Conservation (phyloP, 805 yeast species). For the Hanseniaspora thailandica region DNA sequence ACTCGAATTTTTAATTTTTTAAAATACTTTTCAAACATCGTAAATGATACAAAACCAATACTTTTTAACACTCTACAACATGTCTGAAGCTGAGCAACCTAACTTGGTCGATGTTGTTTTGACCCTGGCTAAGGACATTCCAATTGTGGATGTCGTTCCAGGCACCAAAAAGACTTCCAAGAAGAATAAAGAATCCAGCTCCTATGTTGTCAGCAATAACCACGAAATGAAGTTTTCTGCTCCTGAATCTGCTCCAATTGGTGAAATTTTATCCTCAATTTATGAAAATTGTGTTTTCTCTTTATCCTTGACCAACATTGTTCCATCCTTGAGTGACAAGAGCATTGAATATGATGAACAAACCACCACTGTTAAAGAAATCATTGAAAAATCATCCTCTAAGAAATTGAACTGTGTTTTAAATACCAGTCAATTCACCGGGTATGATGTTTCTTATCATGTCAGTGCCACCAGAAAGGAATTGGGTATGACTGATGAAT, state of each 20-base stretch:
- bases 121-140: slow-evolving; percentile 7
- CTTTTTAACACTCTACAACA: neutral
- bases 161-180: slow-evolving; percentile 17
- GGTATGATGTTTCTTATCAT: slow-evolving; percentile 27
- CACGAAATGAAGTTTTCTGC: slow-evolving; percentile 18
- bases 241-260: neutral
- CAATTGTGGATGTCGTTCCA: slow-evolving; percentile 2
- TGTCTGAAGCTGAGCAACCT: neutral
- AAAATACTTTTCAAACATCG: too few relatives aligned
- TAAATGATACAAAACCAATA: too few relatives aligned
- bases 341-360: neutral
- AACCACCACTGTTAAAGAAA: slow-evolving; percentile 4
- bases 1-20: too few relatives aligned
- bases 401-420: slow-evolving; percentile 22
- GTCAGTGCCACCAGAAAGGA: slow-evolving; percentile 26
- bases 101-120: slow-evolving; percentile 7
- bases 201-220: slow-evolving; percentile 16
- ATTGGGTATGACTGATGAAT: slow-evolving; percentile 27
- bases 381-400: neutral
- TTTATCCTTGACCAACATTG: slow-evolving; percentile 3
- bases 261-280: too few relatives aligned
- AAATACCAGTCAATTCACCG: slow-evolving; percentile 24
- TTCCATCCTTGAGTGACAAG: neutral
- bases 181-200: slow-evolving; percentile 15
- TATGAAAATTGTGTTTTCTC: slow-evolving; percentile 3